phyloP scores from a whole-genome alignment of 805 yeast species.

The Teunomyces gatunensis region DNA sequence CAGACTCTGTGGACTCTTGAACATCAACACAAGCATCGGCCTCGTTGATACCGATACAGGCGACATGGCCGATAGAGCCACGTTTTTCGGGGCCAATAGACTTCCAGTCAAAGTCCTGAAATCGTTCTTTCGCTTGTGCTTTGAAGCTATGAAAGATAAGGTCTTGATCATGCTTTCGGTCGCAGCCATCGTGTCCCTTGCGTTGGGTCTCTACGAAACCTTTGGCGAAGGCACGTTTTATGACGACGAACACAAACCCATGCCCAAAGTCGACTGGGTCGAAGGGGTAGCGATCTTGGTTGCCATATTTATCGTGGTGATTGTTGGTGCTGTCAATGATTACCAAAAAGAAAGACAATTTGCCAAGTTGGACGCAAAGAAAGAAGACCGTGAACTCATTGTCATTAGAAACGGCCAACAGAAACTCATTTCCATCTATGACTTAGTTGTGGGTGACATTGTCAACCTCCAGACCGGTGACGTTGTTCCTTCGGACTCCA shows the following conservation, averaged over 20 bases:
- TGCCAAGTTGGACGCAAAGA: slow-evolving; percentile 80
- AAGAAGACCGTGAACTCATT: slow-evolving; percentile 76
- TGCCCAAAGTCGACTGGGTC: slow-evolving; percentile 94
- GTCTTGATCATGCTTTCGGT: slow-evolving; percentile 77
- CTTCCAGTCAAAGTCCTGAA: slow-evolving; percentile 74
- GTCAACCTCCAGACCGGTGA: slow-evolving; percentile 89
- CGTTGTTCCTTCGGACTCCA: slow-evolving; percentile 83
- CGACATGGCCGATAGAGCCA: slow-evolving; percentile 34
- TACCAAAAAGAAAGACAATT: slow-evolving; percentile 95
- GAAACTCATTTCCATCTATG: slow-evolving; percentile 64
- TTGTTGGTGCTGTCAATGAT: slow-evolving; percentile 95
- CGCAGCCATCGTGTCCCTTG: slow-evolving; percentile 87
- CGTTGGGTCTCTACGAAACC: slow-evolving; percentile 88
- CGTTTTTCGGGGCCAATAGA: slow-evolving; percentile 64
- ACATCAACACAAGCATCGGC: slow-evolving; percentile 42
- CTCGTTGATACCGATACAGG: slow-evolving; percentile 32
- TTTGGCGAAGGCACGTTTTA: slow-evolving; percentile 77
- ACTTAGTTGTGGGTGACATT: slow-evolving; percentile 83
- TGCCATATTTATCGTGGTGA: slow-evolving; percentile 85
- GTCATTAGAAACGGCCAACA: slow-evolving; percentile 75
- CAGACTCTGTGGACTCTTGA: slow-evolving; percentile 27
- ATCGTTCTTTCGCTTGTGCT: slow-evolving; percentile 64
- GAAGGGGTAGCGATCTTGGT: slow-evolving; percentile 97
- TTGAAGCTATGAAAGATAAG: slow-evolving; percentile 87
- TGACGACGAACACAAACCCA: slow-evolving; percentile 72